Base-by-base conservation (phyloP, 2,329 filamentous ascomycete species). In the Fusarium siculi region DNA sequence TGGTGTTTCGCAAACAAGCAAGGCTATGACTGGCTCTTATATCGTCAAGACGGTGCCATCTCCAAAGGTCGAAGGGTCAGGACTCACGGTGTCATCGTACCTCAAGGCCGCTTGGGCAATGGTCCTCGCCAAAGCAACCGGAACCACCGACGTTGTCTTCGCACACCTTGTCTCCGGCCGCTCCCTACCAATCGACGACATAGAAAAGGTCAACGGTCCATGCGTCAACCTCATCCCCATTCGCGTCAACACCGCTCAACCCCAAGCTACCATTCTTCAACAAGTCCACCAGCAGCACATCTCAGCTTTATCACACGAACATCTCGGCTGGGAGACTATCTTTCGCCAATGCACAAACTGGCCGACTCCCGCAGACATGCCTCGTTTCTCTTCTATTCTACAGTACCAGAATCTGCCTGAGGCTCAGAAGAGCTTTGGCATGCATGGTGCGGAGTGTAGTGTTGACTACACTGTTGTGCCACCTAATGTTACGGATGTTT, bases 161-260 rank as follows among this genome's bases (percentile, higher is more conserved):
- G 56, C 42, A 1, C 56, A 59, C 2, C 43, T 59, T 2, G 43
- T 59, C 9, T 37, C 43, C 0, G 56, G 56, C 0, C 56, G 56
- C 1, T 50, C 42, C 0, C 19, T 52, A 7, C 32, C 56, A 5
- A 30, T 59, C 12, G 34, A 50, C 14, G 56, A 52, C 5, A 37
- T 59, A 9, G 56, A 59, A 7, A 36, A 50, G 2, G 43, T 59
- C 21, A 37, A 50, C 25, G 56, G 56, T 0, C 43, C 56, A n/a
- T 59, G 56, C 11, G 43, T 59, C 16, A 59, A 59, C 28, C 32
- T 59, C 34, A 52, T 59, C 21, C 56, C 56, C 16, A 30, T 59
- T 11, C 56, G 56, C 19, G 23, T 58, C 55, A 23, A 58, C 32
- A 58, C 42, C 19, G 43, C 43, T 3, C 55, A 58, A 15, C 2